Evolutionary conservation across 495 filamentous ascomycete species (phyloP).

Genomic region (Trichocladium antarcticum): DNA sequence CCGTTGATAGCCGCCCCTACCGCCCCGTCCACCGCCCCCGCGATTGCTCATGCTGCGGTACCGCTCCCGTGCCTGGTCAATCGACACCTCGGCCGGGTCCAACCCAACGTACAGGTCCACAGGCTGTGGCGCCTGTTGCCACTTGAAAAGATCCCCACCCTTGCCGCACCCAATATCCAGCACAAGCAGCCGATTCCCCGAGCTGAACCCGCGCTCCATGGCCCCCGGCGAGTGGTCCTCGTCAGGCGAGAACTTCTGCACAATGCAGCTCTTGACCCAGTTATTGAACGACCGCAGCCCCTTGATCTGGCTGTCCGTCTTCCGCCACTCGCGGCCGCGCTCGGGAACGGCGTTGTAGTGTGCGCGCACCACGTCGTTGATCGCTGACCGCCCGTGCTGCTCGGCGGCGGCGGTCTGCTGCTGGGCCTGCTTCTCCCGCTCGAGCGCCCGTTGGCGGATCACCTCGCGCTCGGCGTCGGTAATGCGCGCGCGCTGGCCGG

Average conservation of each 20-base stretch:
- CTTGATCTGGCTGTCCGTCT: slow-evolving; percentile 86
- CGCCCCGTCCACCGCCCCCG: slow-evolving; percentile 50
- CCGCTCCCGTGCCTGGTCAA: slow-evolving; percentile 77
- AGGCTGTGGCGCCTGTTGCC: slow-evolving; percentile 76
- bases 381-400: slow-evolving; percentile 37
- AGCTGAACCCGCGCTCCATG: slow-evolving; percentile 41
- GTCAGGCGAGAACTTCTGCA: slow-evolving; percentile 88
- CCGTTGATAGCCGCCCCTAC: slow-evolving; percentile 37
- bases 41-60: slow-evolving; percentile 58
- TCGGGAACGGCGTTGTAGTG: slow-evolving; percentile 96
- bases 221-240: slow-evolving; percentile 51
- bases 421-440: slow-evolving; percentile 50
- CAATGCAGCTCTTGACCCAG: slow-evolving; percentile 93
- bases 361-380: slow-evolving; percentile 75
- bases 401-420: slow-evolving; percentile 34
- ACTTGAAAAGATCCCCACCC: slow-evolving; percentile 89
- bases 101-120: slow-evolving; percentile 85
- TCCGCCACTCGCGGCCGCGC: slow-evolving; percentile 86
- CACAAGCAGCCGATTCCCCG: slow-evolving; percentile 55
- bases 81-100: slow-evolving; percentile 83
- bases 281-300: slow-evolving; percentile 93
- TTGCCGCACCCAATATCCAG: slow-evolving; percentile 95
- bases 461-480: slow-evolving; percentile 57
- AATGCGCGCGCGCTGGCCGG: slow-evolving; percentile 70
- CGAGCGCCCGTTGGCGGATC: slow-evolving; percentile 53